phyloP scores from a whole-genome alignment of 305 asterid species.

The Fraxinus angustifolia region DNA sequence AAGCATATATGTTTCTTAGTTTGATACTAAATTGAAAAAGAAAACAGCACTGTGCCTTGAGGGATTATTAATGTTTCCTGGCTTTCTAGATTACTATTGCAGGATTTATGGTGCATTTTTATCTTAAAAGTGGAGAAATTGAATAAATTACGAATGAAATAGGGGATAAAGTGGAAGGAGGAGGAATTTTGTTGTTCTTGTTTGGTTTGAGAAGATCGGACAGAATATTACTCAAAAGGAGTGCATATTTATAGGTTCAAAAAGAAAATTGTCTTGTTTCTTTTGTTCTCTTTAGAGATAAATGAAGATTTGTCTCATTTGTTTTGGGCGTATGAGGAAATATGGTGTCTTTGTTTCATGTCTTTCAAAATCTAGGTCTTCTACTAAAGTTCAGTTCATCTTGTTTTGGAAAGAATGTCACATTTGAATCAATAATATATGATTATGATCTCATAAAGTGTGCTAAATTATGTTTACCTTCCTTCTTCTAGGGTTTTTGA shows the following conservation, averaged over 20 bases:
- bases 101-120: not conserved
- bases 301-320: not conserved
- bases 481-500: slow-evolving; percentile 77
- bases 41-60: not conserved
- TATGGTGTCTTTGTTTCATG: not conserved
- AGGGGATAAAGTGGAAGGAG: not conserved
- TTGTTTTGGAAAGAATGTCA: not conserved
- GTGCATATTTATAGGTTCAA: not conserved
- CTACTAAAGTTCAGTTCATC: not conserved
- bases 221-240: not conserved
- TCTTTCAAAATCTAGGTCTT: not conserved
- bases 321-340: not conserved
- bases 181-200: not conserved
- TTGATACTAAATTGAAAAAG: not conserved
- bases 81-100: not conserved
- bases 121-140: not conserved
- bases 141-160: not conserved
- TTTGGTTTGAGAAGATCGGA: not conserved
- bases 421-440: not conserved
- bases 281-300: not conserved
- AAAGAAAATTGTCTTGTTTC: not conserved
- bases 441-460: slow-evolving; percentile 1
- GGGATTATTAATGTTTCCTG: not conserved
- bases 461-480: slow-evolving; percentile 17
- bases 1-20: not conserved